Percentiles rank a stretch among this genome's conserved stretches.
Conservation (phyloP, 371 early-diverging fungal species). For the Mucor circinelloides region DNA sequence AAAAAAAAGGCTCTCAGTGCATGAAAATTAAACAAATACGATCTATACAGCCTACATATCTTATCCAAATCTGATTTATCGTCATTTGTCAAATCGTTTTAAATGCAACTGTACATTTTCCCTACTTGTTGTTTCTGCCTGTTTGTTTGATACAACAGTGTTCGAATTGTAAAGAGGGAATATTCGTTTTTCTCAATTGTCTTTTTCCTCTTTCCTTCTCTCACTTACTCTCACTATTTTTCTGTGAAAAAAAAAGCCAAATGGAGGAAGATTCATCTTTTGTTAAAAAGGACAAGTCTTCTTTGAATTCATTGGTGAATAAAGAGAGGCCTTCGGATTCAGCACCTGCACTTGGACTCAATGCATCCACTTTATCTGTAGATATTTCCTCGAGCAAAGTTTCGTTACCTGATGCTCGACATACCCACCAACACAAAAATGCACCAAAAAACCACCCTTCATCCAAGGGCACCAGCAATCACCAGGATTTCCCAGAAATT, state of each 20-base stretch:
- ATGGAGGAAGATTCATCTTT: not conserved
- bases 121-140: not conserved
- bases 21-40: not conserved
- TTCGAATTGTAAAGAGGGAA: not conserved
- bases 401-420: not conserved
- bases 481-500: conserved; percentile 40
- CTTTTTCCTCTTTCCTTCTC: not conserved
- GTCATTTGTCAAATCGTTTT: conserved; percentile 20
- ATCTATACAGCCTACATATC: not conserved
- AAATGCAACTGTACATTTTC: conserved; percentile 22
- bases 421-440: not conserved
- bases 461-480: not conserved
- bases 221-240: not conserved
- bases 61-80: conserved; percentile 11
- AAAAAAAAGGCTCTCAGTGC: not conserved
- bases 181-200: not conserved
- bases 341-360: not conserved
- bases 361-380: not conserved
- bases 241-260: not conserved
- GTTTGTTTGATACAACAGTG: not conserved
- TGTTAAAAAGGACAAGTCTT: not conserved
- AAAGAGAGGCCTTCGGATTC: not conserved
- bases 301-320: not conserved
- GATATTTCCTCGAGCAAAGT: not conserved
- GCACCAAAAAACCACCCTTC: not conserved